phyloP scores from a whole-genome alignment of 2,329 filamentous ascomycete species.

The Huntiella bhutanensis region DNA sequence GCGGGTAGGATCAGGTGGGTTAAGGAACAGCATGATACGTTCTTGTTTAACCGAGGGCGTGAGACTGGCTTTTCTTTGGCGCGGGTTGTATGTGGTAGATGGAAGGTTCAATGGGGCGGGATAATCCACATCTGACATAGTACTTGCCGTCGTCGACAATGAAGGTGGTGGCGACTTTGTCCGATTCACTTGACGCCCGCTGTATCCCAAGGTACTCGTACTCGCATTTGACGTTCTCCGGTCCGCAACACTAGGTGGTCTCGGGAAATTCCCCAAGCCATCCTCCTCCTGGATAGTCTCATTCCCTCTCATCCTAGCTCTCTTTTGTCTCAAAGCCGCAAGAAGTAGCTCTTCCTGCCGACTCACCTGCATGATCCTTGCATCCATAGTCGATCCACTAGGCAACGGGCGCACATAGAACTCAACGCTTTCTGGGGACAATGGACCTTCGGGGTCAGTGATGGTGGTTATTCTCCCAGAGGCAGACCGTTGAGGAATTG shows the following conservation, averaged over 20 bases:
- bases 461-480: constrained; percentile 15
- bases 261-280: neutral
- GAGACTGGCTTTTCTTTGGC: constrained; percentile 5
- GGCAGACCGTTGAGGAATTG: constrained; percentile 6
- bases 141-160: constrained; percentile 5
- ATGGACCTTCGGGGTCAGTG: constrained; percentile 28
- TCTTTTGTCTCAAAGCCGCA: constrained; percentile 35
- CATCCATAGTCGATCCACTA: constrained; percentile 20
- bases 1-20: constrained; percentile 6
- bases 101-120: neutral
- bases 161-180: neutral
- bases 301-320: constrained; percentile 34
- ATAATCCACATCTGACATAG: neutral
- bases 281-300: constrained; percentile 22
- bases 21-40: constrained; percentile 10
- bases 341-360: constrained; percentile 39
- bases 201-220: constrained; percentile 6
- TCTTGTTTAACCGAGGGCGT: constrained; percentile 8
- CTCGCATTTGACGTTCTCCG: constrained; percentile 5
- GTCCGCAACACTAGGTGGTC: neutral
- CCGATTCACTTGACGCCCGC: constrained; percentile 7
- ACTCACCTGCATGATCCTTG: constrained; percentile 37
- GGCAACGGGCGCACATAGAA: constrained; percentile 25
- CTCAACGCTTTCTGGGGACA: constrained; percentile 33
- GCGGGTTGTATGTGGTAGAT: neutral